A percentile compares a stretch with the other conserved stretches of the same genome.
phyloP scores from a whole-genome alignment of 2,329 filamentous ascomycete species.

The Alternaria incomplexa region DNA sequence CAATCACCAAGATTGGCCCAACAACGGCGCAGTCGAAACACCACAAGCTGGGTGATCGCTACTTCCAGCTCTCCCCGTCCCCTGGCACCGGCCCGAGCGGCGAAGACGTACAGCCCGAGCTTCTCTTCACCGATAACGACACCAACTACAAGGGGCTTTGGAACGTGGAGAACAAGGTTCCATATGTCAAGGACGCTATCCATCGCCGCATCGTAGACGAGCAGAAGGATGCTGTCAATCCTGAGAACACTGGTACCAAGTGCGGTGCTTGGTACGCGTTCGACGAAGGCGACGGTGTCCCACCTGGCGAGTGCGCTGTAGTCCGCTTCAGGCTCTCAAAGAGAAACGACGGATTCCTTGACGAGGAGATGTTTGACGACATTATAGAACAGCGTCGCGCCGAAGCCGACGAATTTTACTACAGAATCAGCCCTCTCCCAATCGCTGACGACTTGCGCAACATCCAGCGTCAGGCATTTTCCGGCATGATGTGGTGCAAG shows the following conservation, averaged over 20 bases:
- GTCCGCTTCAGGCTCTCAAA: constrained; percentile 89
- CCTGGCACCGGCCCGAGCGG: constrained; percentile 80
- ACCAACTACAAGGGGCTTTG: constrained; percentile 84
- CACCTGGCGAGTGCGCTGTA: constrained; percentile 90
- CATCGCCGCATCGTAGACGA: constrained; percentile 84
- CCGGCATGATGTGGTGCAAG: constrained; percentile 99
- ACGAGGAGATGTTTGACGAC: constrained; percentile 92
- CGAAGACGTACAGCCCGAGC: constrained; percentile 81
- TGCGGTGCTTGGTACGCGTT: constrained; percentile 91
- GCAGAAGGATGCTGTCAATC: constrained; percentile 82
- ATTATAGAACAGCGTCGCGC: constrained; percentile 82
- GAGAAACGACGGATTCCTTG: constrained; percentile 77
- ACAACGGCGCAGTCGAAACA: constrained; percentile 79
- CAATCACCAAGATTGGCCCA: constrained; percentile 70
- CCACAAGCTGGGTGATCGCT: constrained; percentile 79
- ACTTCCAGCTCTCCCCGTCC: constrained; percentile 85
- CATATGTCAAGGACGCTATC: constrained; percentile 95
- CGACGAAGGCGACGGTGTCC: constrained; percentile 85
- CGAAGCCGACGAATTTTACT: constrained; percentile 98
- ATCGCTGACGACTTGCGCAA: constrained; percentile 94
- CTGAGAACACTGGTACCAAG: constrained; percentile 81
- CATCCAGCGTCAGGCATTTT: constrained; percentile 91
- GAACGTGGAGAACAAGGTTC: constrained; percentile 73
- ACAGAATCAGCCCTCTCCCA: constrained; percentile 86
- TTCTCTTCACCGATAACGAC: constrained; percentile 95